Base-by-base conservation (phyloP, 495 filamentous ascomycete species). In the Neurospora tetraspora region DNA sequence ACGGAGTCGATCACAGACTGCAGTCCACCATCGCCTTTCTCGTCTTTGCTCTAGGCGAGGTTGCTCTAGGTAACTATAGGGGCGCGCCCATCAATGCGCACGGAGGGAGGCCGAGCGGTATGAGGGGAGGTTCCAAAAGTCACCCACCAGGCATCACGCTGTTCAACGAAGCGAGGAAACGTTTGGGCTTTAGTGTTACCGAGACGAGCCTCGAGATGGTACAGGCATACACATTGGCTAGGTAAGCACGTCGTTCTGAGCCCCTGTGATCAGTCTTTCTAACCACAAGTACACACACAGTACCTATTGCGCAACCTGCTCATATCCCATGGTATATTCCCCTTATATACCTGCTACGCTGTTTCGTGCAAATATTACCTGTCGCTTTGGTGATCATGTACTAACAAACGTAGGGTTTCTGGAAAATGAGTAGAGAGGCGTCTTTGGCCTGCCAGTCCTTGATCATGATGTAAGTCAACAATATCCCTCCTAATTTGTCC, bases 91-190 rank as follows among this genome's bases (percentile, higher is more conserved):
- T 89, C 68, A 78, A 80, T 23, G 73, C 78, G 3, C 73, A 82
- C 34, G 81, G 84, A 39, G 85, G 86, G 34, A 81, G 82, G 7
- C 77, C 81, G 7, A 88, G 86, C 73, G 87, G 88, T 5, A 76
- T 89, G 10, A 85, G 85, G 65, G 87, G 88, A 14, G 86, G 86
- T 3, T 78, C 83, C 9, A 70, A 73, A 5, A 80, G 83, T 12
- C 76, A 77, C 16, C 88, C 88, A n/a, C 88, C 88, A 1, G 88
- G 88, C 5, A 75, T 90, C 7, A 80, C 81, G 3, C 78, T 89
- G 31, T 90, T 89, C 76, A 89, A 89, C 73, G 88, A 89, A 78
- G 88, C 87, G 2, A 82, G 88, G 43, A 85, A 82, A 72, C 81
- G 87, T 36, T 84, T 89, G 76, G 88, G 88, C 8, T 90, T 88